Base-by-base conservation (phyloP, 768 basidiomycete genomes). In the Calocera viscosa region DNA sequence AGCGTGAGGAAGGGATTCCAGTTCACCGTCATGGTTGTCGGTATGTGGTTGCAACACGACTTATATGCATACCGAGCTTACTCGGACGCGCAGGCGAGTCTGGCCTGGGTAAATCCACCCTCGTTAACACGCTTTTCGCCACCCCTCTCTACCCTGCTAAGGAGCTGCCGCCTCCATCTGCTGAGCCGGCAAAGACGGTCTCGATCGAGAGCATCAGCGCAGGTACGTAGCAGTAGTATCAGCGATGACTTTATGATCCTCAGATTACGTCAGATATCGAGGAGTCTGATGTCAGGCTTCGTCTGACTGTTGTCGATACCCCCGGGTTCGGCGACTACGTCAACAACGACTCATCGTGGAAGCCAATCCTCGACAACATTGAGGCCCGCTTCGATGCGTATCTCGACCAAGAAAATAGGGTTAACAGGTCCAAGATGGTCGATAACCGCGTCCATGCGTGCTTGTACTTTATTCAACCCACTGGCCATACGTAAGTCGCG, bases 291-390 rank as follows among this genome's bases (percentile, higher is more conserved):
- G 96, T 98, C 43, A 86, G 94, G 71, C 85, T 98, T 49, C 93
- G 94, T 75, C 80, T 99, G 67, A 98, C 94, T n/a, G 95, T 99
- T 69, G 96, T 99, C 70, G 96, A 99, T 76, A 99, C 94, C 32
- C 96, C 96, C 67, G 96, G 96, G 35, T 99, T 97, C 74, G 96
- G 96, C 69, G 96, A 99, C 77, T 98, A 96, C 77, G 94, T 98
- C 75, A 97, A 99, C 82, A 99, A 99, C 76, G 92, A 96, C 72
- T 93, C 96, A 74, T 94, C 94, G 93, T 99, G 96, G 96, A 94
- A 91, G 77, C 96, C 96, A 65, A 95, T 99, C 70, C 84, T 97
- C 22, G 94, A 98, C 77, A 93, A 97, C 80, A 96, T 99, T 69
- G 96, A 98, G 77, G 87, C 91, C 39, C 91, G 96, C 65, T 98